These are phyloP conservation scores for Diddensiella transvaalensis DNA, from an alignment of 805 yeast species.

Conservation along the genomic window DNA sequence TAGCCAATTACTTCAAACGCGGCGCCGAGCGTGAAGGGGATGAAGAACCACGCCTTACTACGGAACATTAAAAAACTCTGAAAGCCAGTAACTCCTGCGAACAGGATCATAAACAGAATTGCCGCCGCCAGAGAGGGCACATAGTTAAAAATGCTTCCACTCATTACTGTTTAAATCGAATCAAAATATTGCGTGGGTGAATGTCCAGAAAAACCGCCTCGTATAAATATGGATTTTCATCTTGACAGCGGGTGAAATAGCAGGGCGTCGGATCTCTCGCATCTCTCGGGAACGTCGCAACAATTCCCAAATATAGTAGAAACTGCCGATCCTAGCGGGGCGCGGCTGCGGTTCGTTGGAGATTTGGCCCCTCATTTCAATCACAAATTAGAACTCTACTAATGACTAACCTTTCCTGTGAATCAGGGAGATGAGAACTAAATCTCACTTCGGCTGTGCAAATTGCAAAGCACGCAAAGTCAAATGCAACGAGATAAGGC, in stretches of 20 bases:
- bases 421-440: neutral
- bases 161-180: too few relatives aligned
- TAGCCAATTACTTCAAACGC: constrained; percentile 67
- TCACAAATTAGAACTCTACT: too few relatives aligned
- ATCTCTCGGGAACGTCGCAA: neutral
- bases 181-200: too few relatives aligned
- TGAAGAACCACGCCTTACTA: constrained; percentile 52
- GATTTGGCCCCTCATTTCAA: too few relatives aligned
- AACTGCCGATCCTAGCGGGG: too few relatives aligned
- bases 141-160: constrained; percentile 7
- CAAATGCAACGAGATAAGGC: neutral
- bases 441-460: neutral
- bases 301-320: neutral
- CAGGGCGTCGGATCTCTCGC: neutral
- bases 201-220: too few relatives aligned
- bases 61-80: constrained; percentile 39
- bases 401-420: too few relatives aligned
- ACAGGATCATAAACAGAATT: constrained; percentile 49
- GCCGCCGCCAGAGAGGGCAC: constrained; percentile 55
- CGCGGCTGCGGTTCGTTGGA: too few relatives aligned
- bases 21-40: constrained; percentile 50
- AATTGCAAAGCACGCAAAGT: neutral
- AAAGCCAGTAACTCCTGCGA: constrained; percentile 47
- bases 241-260: too few relatives aligned
- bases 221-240: too few relatives aligned